A percentile compares a stretch with the other conserved stretches of the same genome.
These are phyloP conservation scores for Colletotrichum sp. DNA, from an alignment of 2,329 filamentous ascomycete species.

Conservation along the genomic window DNA sequence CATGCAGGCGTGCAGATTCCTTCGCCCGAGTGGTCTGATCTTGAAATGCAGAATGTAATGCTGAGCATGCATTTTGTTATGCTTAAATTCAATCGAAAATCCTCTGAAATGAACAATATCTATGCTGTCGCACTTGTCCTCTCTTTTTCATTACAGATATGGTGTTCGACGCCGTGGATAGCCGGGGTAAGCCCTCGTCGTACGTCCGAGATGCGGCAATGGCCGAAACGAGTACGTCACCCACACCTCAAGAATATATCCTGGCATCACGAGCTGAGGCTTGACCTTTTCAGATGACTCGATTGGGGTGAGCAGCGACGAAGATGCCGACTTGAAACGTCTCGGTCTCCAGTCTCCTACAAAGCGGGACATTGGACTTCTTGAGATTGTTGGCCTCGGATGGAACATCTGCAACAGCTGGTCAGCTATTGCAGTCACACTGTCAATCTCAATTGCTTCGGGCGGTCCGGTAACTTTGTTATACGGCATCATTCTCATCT, in stretches of 20 bases:
- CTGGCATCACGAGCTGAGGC: rapidly evolving
- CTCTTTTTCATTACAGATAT: rapidly evolving
- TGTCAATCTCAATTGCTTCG: constrained; percentile 22
- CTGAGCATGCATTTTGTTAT: neutral
- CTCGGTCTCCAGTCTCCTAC: neutral
- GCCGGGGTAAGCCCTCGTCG: rapidly evolving
- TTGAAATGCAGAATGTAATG: neutral
- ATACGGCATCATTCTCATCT: constrained; percentile 34
- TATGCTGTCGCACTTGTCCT: neutral
- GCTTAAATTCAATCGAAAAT: neutral
- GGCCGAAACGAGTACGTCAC: neutral
- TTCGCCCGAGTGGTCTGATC: neutral
- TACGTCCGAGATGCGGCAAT: neutral
- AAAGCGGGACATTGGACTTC: constrained; percentile 2
- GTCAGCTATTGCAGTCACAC: constrained; percentile 24
- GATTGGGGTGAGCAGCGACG: neutral
- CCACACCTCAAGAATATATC: rapidly evolving
- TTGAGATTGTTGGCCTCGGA: neutral
- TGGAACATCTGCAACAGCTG: constrained; percentile 30
- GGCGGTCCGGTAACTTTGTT: constrained; percentile 21
- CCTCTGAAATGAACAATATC: rapidly evolving
- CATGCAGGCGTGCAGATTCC: neutral
- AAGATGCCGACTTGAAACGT: neutral
- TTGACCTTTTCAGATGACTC: neutral
- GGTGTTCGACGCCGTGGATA: rapidly evolving